A percentile compares a stretch with the other conserved stretches of the same genome.
phyloP scores from a whole-genome alignment of 306 rosid genomes.

The Cicer cuneatum region DNA sequence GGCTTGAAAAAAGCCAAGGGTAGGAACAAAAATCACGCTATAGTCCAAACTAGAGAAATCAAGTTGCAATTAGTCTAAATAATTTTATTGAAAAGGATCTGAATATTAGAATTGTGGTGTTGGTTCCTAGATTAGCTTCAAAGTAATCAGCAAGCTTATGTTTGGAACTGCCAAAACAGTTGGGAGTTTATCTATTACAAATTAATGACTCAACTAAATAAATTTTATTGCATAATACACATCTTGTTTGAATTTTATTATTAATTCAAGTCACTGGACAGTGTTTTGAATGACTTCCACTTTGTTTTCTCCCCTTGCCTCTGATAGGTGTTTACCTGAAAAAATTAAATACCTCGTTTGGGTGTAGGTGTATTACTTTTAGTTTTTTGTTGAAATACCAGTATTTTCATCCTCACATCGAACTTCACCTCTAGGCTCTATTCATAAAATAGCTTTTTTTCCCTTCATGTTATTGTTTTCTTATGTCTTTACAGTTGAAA shows the following conservation, averaged over 20 bases:
- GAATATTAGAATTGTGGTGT: not conserved
- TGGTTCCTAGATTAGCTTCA: conserved; percentile 10
- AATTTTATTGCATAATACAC: not conserved
- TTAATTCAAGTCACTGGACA: not conserved
- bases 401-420: not conserved
- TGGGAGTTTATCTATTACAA: not conserved
- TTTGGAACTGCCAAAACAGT: not conserved
- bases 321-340: conserved; percentile 8
- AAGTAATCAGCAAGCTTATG: not conserved
- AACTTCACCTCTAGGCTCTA: conserved; percentile 13
- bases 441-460: conserved; percentile 33
- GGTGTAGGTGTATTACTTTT: conserved; percentile 7
- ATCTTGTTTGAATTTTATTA: conserved; percentile 41
- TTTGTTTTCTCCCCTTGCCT: conserved; percentile 22
- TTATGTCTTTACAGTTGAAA: conserved; percentile 71
- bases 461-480: conserved; percentile 45
- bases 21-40: not conserved
- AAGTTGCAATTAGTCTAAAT: conserved; percentile 4
- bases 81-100: not conserved
- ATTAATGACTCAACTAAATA: not conserved
- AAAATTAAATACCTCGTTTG: conserved; percentile 18
- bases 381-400: conserved; percentile 23
- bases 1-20: not conserved
- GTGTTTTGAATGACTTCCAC: conserved; percentile 33
- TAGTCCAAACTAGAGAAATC: not conserved